A percentile compares a stretch with the other conserved stretches of the same genome.
These are phyloP conservation scores for Globisporangium takayamanum DNA, from an alignment of 352 stramenopile genomes.

Conservation along the genomic window DNA sequence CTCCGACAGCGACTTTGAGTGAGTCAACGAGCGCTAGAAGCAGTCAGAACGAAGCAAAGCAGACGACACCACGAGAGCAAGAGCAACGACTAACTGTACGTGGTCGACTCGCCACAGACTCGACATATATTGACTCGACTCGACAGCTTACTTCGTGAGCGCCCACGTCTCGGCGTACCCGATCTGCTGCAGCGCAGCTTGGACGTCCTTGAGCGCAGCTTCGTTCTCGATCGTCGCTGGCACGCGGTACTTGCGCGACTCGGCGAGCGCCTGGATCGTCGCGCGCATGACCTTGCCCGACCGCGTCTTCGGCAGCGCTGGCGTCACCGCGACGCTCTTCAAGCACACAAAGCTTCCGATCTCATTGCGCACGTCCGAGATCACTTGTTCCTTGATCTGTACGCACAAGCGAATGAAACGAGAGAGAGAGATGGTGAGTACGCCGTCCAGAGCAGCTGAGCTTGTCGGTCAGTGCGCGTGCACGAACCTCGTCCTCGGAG, in stretches of 20 bases:
- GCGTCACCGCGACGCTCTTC: slow-evolving; percentile 20
- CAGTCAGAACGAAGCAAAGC: neutral
- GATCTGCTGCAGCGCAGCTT: slow-evolving; percentile 21
- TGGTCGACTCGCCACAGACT: neutral
- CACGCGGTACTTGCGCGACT: slow-evolving; percentile 26
- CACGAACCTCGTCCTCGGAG: slow-evolving; percentile 18
- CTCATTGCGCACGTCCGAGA: slow-evolving; percentile 17
- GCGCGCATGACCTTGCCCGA: slow-evolving; percentile 30
- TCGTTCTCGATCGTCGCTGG: slow-evolving; percentile 44
- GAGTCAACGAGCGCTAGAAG: neutral
- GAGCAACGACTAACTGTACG: neutral
- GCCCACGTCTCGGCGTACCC: slow-evolving; percentile 24
- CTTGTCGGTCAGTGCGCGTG: neutral
- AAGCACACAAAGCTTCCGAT: slow-evolving; percentile 30
- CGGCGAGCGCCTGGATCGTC: slow-evolving; percentile 35
- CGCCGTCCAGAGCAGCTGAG: neutral
- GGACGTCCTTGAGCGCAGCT: slow-evolving; percentile 21
- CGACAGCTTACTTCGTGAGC: slow-evolving; percentile 12
- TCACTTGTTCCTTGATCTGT: slow-evolving; percentile 20
- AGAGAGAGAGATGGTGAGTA: neutral
- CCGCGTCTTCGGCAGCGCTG: slow-evolving; percentile 24
- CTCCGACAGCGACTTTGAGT: slow-evolving; percentile 63
- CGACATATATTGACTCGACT: slow-evolving; percentile 3
- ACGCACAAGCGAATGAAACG: neutral
- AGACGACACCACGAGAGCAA: neutral